Evolutionary conservation across 108 stramenopile genomes (phyloP), one percentile per base, ranked within the genome.

Genomic region (Cyclotella cryptica): DNA sequence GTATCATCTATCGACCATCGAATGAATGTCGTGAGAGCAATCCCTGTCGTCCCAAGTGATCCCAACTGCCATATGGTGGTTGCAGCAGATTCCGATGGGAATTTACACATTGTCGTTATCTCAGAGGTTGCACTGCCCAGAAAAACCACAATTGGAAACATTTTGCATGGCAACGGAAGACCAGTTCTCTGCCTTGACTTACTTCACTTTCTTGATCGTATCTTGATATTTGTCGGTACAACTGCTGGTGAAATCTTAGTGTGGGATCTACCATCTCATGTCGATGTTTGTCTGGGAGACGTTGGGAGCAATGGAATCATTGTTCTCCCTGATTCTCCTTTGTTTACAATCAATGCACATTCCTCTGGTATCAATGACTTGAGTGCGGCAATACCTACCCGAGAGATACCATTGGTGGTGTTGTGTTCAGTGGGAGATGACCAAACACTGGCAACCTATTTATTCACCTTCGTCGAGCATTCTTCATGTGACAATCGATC

Each of bases 31-130:
- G 88, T 92, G 10, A 71, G 59, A 62, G 79, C 89, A 52, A 46
- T 90, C 24, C 86, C 89, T n/a, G 45, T 91, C n/a, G 27, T 44
- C 17, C 70, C 58, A 10, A 39, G 29, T 26, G 75, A 66, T 17
- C 40, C 52, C 28, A 76, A 80, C 1, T 69, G 59, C n/a, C 86
- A 87, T 66, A 53, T 90, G 26, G 81, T 90, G 17, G 55, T 85
- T 13, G 74, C 89, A 43, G 93, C 89, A n/a, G 93, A 91, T 75
- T 91, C 90, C 6, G 83, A 91, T 78, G 93, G 93, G 24, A 47
- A 68, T 27, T 70, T 87, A 44, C 87, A 89, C 66, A 17, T 90
- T 12, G 86, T 84, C 53, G 62, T 69, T 1, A 64, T 85, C 3
- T 63, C 77, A 29, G 84, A 85, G 62, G 10, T 12, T 29, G 51